Conservation (phyloP, 352 stramenopile species). For the Aphanomyces euteiches region DNA sequence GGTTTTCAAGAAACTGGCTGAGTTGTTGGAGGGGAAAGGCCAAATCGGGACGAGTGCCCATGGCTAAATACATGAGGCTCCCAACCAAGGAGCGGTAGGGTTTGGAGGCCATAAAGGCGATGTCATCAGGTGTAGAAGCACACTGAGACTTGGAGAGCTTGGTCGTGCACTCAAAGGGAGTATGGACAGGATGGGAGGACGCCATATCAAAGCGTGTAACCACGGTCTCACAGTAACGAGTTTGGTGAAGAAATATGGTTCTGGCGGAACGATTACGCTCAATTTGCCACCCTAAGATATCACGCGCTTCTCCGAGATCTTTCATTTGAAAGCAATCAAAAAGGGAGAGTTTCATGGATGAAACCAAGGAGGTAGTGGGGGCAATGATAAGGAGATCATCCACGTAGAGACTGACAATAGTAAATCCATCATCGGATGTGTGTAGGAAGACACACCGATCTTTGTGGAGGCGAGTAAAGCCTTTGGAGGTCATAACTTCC, state of each 20-base stretch:
- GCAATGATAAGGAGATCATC: not conserved
- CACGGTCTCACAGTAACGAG: not conserved
- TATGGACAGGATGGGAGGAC: not conserved
- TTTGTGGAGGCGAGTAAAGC: slow-evolving; percentile 6
- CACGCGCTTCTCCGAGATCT: not conserved
- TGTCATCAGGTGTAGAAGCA: not conserved
- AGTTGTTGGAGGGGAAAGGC: not conserved
- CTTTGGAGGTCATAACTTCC: not conserved
- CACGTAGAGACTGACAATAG: slow-evolving; percentile 1
- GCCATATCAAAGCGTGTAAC: not conserved
- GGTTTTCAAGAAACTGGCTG: not conserved
- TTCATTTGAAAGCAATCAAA: not conserved
- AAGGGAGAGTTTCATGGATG: not conserved
- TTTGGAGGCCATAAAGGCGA: not conserved
- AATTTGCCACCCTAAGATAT: not conserved
- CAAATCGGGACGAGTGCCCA: slow-evolving; percentile 1
- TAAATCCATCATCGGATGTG: not conserved
- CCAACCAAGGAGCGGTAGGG: not conserved
- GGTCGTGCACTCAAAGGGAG: not conserved
- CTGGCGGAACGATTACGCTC: not conserved
- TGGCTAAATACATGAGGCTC: not conserved
- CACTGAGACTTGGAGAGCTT: not conserved
- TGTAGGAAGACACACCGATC: not conserved
- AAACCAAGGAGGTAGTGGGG: not conserved
- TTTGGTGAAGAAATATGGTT: not conserved